Evolutionary conservation across 1,284 basidiomycete genomes (phyloP).

Genomic region (Testicularia cyperi): DNA sequence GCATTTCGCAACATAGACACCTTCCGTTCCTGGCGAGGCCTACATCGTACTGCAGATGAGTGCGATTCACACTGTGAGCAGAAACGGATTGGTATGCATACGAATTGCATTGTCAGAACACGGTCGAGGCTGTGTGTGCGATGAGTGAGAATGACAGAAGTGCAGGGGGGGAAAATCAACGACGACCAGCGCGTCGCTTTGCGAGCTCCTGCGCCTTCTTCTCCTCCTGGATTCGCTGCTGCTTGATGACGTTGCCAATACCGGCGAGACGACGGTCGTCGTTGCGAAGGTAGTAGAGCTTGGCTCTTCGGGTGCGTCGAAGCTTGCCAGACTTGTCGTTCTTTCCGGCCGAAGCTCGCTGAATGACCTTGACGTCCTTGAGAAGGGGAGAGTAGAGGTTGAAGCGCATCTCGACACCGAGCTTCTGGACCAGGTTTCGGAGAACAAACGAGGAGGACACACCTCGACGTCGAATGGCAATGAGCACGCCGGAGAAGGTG

Average conservation of each 20-base stretch:
- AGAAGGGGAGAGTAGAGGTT: conserved; percentile 55
- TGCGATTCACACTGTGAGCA: too few species aligned
- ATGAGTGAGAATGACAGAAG: too few species aligned
- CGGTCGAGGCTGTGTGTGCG: too few species aligned
- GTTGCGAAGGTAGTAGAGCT: conserved; percentile 56
- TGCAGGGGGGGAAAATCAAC: conserved; percentile 5
- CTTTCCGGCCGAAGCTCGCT: conserved; percentile 51
- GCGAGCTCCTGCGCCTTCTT: conserved; percentile 33
- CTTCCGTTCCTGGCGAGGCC: too few species aligned
- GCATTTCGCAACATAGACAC: too few species aligned
- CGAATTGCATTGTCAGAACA: too few species aligned
- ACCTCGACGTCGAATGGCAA: conserved; percentile 53
- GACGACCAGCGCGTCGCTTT: conserved; percentile 24
- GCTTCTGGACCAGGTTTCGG: conserved; percentile 55
- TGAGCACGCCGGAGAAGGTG: conserved; percentile 54
- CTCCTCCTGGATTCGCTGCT: conserved; percentile 37
- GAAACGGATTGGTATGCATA: too few species aligned
- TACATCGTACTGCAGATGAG: too few species aligned
- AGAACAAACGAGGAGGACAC: conserved; percentile 55
- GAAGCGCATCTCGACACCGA: conserved; percentile 59
- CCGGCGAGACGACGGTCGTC: conserved; percentile 50
- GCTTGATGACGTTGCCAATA: conserved; percentile 50
- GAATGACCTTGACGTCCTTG: conserved; percentile 55
- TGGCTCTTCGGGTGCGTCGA: conserved; percentile 50
- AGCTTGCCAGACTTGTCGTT: conserved; percentile 40